phyloP scores from a whole-genome alignment of 345 rosid genomes.

The Trapa bicornis region DNA sequence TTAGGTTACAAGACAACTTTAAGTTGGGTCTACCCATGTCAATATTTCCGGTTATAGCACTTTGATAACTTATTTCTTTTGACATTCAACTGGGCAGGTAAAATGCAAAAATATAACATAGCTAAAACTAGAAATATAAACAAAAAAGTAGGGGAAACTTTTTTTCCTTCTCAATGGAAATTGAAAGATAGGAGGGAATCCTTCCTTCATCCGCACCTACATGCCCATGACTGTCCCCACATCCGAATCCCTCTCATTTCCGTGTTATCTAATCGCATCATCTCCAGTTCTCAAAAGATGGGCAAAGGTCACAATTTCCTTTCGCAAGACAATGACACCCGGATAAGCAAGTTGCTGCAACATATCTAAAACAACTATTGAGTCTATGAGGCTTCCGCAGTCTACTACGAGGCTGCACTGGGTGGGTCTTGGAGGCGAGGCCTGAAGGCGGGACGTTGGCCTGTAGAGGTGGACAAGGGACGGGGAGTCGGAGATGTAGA shows the following conservation, averaged over 20 bases:
- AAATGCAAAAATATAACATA: not conserved
- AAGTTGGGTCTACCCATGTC: not conserved
- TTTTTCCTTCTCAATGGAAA: not conserved
- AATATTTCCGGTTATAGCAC: not conserved
- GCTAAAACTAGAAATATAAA: no score
- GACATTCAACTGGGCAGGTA: not conserved
- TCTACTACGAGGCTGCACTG: slow-evolving; percentile 84
- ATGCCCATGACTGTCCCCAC: no score
- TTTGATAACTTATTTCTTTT: not conserved
- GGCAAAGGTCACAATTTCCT: no score
- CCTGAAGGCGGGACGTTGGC: slow-evolving; percentile 52
- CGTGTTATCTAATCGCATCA: no score
- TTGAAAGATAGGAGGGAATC: not conserved
- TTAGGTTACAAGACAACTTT: not conserved
- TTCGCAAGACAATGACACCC: no score
- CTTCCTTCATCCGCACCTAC: not conserved
- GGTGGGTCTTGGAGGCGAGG: slow-evolving; percentile 45
- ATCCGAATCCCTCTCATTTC: no score
- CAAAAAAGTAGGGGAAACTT: not conserved
- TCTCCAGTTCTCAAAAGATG: no score
- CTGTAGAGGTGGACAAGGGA: slow-evolving; percentile 69
- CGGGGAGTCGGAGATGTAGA: slow-evolving; percentile 56
- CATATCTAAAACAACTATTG: no score
- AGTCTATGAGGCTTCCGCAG: slow-evolving; percentile 55
- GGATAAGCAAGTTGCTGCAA: no score